Percentiles rank a stretch among this genome's conserved stretches.
Evolutionary conservation across 352 stramenopile species (phyloP).

Genomic region (Pythium guiyangense): DNA sequence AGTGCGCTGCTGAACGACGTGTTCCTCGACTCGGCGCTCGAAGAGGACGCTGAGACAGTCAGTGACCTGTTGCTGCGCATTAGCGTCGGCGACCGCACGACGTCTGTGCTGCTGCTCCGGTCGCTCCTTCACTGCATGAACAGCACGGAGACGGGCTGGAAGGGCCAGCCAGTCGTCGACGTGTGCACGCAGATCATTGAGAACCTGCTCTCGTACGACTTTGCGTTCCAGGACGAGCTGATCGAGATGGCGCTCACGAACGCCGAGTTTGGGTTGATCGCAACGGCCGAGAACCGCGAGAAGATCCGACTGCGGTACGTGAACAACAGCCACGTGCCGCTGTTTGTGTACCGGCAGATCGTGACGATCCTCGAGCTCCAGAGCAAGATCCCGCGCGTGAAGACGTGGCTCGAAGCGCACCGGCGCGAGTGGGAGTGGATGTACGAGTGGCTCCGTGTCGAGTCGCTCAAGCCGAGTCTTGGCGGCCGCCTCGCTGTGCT

Average conservation of each 20-base stretch:
- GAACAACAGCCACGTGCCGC: slow-evolving; percentile 61
- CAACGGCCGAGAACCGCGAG: slow-evolving; percentile 58
- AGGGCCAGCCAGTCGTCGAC: slow-evolving; percentile 80
- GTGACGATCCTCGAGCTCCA: slow-evolving; percentile 65
- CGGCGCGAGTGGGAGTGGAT: slow-evolving; percentile 72
- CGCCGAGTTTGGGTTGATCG: slow-evolving; percentile 64
- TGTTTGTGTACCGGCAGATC: slow-evolving; percentile 82
- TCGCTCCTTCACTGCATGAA: slow-evolving; percentile 76
- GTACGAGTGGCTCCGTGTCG: slow-evolving; percentile 85
- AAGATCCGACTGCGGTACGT: slow-evolving; percentile 58
- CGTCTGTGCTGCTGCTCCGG: slow-evolving; percentile 55
- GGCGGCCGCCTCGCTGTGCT: slow-evolving; percentile 61
- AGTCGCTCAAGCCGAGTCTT: slow-evolving; percentile 77
- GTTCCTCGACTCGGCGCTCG: slow-evolving; percentile 82
- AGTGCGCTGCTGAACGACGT: slow-evolving; percentile 66
- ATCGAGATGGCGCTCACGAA: slow-evolving; percentile 65
- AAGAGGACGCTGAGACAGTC: slow-evolving; percentile 84
- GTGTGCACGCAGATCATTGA: slow-evolving; percentile 60
- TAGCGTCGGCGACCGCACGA: slow-evolving; percentile 52
- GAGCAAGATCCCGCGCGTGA: slow-evolving; percentile 52
- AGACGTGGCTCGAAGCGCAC: slow-evolving; percentile 49
- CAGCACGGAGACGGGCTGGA: slow-evolving; percentile 83
- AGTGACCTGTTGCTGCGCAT: slow-evolving; percentile 69
- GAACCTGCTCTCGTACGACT: slow-evolving; percentile 55
- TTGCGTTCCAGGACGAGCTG: slow-evolving; percentile 53